Evolutionary conservation across 192 early-diverging fungal genomes (phyloP), one percentile per base, ranked within the genome.

Genomic region (Podila epigama): DNA sequence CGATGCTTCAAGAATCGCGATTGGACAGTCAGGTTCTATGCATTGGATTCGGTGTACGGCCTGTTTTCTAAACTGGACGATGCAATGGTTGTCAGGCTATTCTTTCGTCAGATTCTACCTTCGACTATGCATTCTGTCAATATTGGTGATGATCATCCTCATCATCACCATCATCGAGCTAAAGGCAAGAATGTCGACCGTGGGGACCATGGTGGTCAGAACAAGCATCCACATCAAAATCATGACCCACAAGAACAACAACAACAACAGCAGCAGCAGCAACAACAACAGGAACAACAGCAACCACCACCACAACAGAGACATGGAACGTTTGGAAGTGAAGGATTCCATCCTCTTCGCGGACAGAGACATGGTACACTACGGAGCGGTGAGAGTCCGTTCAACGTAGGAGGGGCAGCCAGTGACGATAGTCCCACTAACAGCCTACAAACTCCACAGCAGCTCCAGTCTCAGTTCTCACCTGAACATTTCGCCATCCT

Each of bases 1-100:
- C 72, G 71, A 33, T 51, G 77, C 18, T 86, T 89, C 42, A 75
- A 82, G 31, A 69, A 84, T 58, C 39, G 35, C 3, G 80, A 81
- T 10, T 89, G 87, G 87, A 82, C 87, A 79, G 55, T 81, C 11
- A 71, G 85, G 37, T 89, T 83, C 53, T 64, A 71, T 22, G 84
- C 80, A 1, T 56, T 89, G 16, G 87, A 89, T 66, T 66, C 86
- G 11, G 73, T 87, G 2, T 87, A 82, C 58, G 84, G 85, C 0
- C 53, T 89, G 1, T 89, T 89, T 53, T 82, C 87, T 3, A 89
- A 89, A 29, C 64, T 89, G 37, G 87, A 89, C 59, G 82, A 70
- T 52, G 39, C 69, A 66, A 53, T 84, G 68, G 77, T 52, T 50
- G 4, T 63, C 60, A 32, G 44, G 66, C 22, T 83, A n/a, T 77